A percentile compares a stretch with the other conserved stretches of the same genome.
Conservation (phyloP, 805 yeast species). For the Saturnispora besseyi region DNA sequence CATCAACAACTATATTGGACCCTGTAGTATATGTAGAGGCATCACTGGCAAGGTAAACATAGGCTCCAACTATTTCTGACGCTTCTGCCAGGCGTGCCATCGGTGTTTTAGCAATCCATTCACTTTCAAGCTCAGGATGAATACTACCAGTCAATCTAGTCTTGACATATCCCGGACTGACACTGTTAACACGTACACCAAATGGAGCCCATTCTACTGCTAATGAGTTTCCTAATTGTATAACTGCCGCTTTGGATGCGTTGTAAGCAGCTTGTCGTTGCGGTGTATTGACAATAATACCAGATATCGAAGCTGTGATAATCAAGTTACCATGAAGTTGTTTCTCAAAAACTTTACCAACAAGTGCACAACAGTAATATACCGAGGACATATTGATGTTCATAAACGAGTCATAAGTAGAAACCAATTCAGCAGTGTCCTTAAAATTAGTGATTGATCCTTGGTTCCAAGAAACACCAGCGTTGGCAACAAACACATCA, state of each 20-base stretch:
- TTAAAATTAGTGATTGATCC: conserved; percentile 43
- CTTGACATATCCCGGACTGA: conserved; percentile 80
- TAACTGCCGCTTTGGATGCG: conserved; percentile 77
- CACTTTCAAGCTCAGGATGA: conserved; percentile 34
- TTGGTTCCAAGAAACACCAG: conserved; percentile 67
- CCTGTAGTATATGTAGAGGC: conserved; percentile 79
- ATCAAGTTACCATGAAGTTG: conserved; percentile 74
- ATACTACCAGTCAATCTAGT: conserved; percentile 53
- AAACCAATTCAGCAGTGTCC: conserved; percentile 34
- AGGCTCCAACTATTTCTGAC: conserved; percentile 71
- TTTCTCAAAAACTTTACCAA: conserved; percentile 63
- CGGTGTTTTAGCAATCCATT: conserved; percentile 50
- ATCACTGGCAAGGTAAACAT: conserved; percentile 68
- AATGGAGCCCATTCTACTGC: conserved; percentile 87
- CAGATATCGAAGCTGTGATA: conserved; percentile 85
- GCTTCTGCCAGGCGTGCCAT: conserved; percentile 70
- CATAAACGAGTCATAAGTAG: conserved; percentile 64
- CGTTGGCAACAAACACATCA: conserved; percentile 36
- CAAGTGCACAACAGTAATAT: conserved; percentile 66
- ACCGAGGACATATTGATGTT: conserved; percentile 73
- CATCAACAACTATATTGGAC: conserved; percentile 67
- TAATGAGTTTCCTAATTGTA: conserved; percentile 66
- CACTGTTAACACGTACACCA: conserved; percentile 75
- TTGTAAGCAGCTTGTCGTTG: conserved; percentile 82
- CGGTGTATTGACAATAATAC: conserved; percentile 78